A percentile compares a stretch with the other conserved stretches of the same genome.
These are phyloP conservation scores for Blastobotrys aristatus DNA, from an alignment of 1,139 yeast species.

Conservation along the genomic window DNA sequence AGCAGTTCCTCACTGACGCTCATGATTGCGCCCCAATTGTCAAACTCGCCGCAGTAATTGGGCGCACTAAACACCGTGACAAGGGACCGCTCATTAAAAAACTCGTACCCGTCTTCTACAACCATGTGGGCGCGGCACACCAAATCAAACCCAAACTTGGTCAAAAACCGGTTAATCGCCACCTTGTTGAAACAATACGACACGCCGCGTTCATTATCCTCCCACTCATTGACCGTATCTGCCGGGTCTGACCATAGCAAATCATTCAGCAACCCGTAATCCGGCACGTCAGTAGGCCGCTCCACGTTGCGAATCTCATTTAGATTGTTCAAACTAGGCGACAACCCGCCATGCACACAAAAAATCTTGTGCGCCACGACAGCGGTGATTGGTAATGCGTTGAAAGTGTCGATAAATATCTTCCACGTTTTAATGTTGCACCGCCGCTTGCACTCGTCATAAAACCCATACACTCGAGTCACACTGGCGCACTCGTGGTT, in stretches of 20 bases:
- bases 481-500: conserved; percentile 97
- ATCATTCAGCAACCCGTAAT: conserved; percentile 88
- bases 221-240: conserved; percentile 94
- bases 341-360: conserved; percentile 95
- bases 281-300: conserved; percentile 96
- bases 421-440: conserved; percentile 94
- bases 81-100: conserved; percentile 85
- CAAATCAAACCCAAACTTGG: conserved; percentile 84
- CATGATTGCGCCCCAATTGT: conserved; percentile 99
- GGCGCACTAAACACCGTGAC: conserved; percentile 97
- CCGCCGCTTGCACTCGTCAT: conserved; percentile 94
- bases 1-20: conserved; percentile 87
- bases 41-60: conserved; percentile 96
- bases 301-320: conserved; percentile 89
- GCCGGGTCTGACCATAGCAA: conserved; percentile 96
- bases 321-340: conserved; percentile 85
- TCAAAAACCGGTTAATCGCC: conserved; percentile 84
- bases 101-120: conserved; percentile 97
- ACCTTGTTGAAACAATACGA: conserved; percentile 92
- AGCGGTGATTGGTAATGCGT: conserved; percentile 91
- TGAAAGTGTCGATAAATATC: conserved; percentile 86
- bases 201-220: conserved; percentile 95
- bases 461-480: conserved; percentile 92
- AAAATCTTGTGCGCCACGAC: conserved; percentile 94
- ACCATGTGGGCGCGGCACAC: conserved; percentile 99